Evolutionary conservation across 106 monocot genomes (phyloP), one percentile per base, ranked within the genome.

Genomic region (Iris macrosiphon): DNA sequence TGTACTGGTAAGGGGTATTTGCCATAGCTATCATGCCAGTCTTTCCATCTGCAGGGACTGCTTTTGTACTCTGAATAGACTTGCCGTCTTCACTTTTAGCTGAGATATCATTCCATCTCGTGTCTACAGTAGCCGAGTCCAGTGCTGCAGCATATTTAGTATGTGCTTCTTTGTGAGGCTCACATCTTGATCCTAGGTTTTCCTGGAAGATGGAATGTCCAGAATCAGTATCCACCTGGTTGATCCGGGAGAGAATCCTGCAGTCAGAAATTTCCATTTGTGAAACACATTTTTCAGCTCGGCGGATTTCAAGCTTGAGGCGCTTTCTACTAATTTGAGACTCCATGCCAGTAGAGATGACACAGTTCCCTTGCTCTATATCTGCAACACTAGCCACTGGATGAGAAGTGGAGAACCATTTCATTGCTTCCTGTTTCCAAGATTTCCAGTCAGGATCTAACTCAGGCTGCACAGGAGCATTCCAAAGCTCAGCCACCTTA

Each of bases 351-450:
- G 27, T n/a, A 66, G 54, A 59, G 63, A 39, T 44, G 13, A 68
- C 51, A 62, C 17, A 49, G 41, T 37, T 72, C 52, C 47, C 45
- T 16, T 63, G 57, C n/a, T 72, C 79, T 45, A 51, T 7, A 28
- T 63, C 33, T 24, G 52, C 40, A 49, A 3, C 19, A 66, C 25
- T 61, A 49, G 60, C 31, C 60, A 41, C 45, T 53, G 63, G 77
- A 57, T 73, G 49, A 38, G 74, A 76, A 47, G 62, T 52, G 35
- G 54, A 63, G 51, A 86, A 85, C 65, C 49, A 69, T 65, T 78
- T 83, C 65, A 80, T 80, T 27, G 79, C 76, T 72, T 96, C 89
- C 50, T 86, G 89, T 61, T 90, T 96, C 86, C 85, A 83, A 29
- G 77, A 75, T 60, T 72, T 89, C 96, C 96, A 96, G 52, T 96